These are phyloP conservation scores for Pythium volutum DNA, from an alignment of 352 stramenopile species.

Conservation along the genomic window DNA sequence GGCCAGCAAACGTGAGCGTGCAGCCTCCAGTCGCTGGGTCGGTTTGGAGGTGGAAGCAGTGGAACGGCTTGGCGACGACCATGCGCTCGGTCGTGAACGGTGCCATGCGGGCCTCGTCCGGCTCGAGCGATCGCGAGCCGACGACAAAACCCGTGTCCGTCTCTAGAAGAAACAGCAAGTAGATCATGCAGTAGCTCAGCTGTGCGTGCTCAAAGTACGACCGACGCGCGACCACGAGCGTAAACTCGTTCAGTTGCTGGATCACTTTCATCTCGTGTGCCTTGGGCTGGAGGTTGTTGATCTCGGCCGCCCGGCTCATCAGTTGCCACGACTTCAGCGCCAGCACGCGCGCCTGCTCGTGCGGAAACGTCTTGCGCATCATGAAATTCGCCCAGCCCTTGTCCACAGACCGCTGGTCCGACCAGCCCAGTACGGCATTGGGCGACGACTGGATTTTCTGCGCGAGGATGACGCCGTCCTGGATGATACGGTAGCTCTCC, in stretches of 20 bases:
- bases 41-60: constrained; percentile 25
- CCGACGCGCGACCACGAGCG: constrained; percentile 24
- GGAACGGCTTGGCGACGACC: constrained; percentile 21
- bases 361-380: constrained; percentile 42
- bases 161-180: constrained; percentile 27
- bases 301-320: constrained; percentile 27
- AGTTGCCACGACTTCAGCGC: constrained; percentile 36
- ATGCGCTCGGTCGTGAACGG: constrained; percentile 14
- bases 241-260: constrained; percentile 27
- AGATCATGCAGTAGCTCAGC: constrained; percentile 26
- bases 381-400: constrained; percentile 42
- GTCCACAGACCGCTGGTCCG: constrained; percentile 36
- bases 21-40: not conserved
- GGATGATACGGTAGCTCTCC: constrained; percentile 24
- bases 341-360: constrained; percentile 27
- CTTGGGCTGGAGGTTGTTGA: constrained; percentile 32
- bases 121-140: constrained; percentile 22
- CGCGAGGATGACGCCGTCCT: constrained; percentile 12
- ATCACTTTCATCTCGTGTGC: constrained; percentile 39
- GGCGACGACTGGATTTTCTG: not conserved
- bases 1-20: constrained; percentile 20
- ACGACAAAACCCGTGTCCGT: constrained; percentile 24
- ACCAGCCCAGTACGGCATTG: constrained; percentile 44
- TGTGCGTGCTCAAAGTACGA: constrained; percentile 11
- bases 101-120: constrained; percentile 15